Base-by-base conservation (phyloP, 495 filamentous ascomycete species). In the Podospora comata region DNA sequence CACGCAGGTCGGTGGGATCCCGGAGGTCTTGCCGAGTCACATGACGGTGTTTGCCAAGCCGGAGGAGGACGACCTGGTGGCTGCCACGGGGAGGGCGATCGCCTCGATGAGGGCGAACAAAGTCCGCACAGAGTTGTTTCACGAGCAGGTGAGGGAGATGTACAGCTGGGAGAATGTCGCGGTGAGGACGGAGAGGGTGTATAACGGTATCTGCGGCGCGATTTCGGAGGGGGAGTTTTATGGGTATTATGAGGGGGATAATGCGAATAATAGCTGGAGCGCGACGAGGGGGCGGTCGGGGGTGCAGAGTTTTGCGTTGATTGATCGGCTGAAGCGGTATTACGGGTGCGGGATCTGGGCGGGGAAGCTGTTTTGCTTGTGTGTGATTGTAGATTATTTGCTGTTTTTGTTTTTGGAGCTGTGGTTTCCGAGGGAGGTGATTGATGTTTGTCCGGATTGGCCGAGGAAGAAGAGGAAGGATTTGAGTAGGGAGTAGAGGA, bases 291-390 rank as follows among this genome's bases (percentile, higher is more conserved):
- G 92, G 57, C 82, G 91, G 54, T 89, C 90, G 0, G 87, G 88
- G 27, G 86, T 88, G 20, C 89, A 91, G 71, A 93, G 90, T 76
- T 96, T 95, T 78, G 92, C 92, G 1, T 85, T 99, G 28, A 97
- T 99, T 72, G 95, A 99, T 74, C 86, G 95, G 20, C 77, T 99
- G 26, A 99, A 99, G 78, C 80, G 94, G 28, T 98, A 99, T 74
- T 99, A 98, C 74, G 95, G 95, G n/a, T 99, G 95, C 74, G 95
- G 95, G n/a, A 93, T 98, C 54, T 99, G 95, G 95, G 95, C 95
- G 11, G 95, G 95, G 7, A 99, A 99, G 79, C 79, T 99, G 26
- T 99, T 99, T 75, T 97, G 94, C 72, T 79, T 99, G 2, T 97
- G 93, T 68, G 94, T 94, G 18, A 88, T 97, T 68, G 90, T 99